Evolutionary conservation across 306 rosid genomes (phyloP), one percentile per base, ranked within the genome.

Genomic region (Cucurbita moschata): DNA sequence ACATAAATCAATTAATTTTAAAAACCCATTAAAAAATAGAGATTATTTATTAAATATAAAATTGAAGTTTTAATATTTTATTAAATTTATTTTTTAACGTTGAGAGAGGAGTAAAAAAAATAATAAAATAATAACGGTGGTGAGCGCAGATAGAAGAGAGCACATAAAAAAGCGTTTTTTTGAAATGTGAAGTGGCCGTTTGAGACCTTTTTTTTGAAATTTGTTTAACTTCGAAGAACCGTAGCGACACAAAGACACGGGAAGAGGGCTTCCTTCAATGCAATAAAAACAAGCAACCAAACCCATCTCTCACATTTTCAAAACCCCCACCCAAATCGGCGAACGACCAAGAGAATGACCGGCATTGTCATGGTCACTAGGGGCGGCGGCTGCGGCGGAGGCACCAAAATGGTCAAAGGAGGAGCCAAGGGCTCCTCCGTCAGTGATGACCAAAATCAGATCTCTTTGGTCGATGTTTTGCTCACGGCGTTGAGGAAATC

Each of bases 401-500:
- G 83, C 1, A 50, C 0, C 8, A 57, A 74, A 46, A 79, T 74
- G 5, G 23, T 54, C 13, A 80, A 65, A 19, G 44, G 65, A 0
- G 79, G 85, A 50, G 14, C 71, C 11, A 73, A 68, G 72, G 71
- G 68, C 0, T 46, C 79, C 7, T 46, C 79, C 7, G 76, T 77
- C 7, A 85, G 70, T 3, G 88, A 86, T 50, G 96, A 93, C 66
- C 90, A 82, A 67, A 86, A 75, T 81, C 90, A 91, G 78, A 79
- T 86, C 16, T 90, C 95, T 3, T 18, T 91, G 11, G 86, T 81
- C 13, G 87, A 89, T 4, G 54, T 85, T 5, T 77, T 95, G 10
- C 14, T 91, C 30, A 82, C 91, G 4, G 96, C 96, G 10, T 74
- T 89, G 7, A 89, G 97, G 75, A 95, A 91, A 77, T 95, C 99